Percentiles rank a stretch among this genome's conserved stretches.
Conservation (phyloP, 164 flowering plant genomes). For the Vitis rupestris region DNA sequence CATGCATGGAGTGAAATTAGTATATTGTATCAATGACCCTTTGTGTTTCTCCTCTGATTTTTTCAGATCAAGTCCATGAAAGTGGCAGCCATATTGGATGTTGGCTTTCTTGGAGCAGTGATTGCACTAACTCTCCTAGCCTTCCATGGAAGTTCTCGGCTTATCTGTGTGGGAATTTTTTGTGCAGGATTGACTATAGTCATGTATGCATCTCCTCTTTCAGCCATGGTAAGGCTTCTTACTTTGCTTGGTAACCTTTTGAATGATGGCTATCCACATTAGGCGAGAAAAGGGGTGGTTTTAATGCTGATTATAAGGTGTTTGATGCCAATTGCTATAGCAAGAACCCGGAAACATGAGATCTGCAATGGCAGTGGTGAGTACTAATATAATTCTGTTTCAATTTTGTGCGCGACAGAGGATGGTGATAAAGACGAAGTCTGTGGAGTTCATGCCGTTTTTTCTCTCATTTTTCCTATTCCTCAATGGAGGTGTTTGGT, state of each 20-base stretch:
- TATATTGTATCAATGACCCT: not conserved
- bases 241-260: not conserved
- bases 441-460: conserved; percentile 70
- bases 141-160: conserved; percentile 30
- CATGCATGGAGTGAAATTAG: not conserved
- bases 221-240: conserved; percentile 49
- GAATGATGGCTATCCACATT: no score
- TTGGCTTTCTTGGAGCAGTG: conserved; percentile 50
- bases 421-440: conserved; percentile 53
- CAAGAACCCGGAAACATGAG: no score
- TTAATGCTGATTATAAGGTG: no score
- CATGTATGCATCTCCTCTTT: conserved; percentile 72
- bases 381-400: no score
- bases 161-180: conserved; percentile 51
- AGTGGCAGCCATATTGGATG: conserved; percentile 38
- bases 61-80: conserved; percentile 46
- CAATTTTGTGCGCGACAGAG: conserved; percentile 27
- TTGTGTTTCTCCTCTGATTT: not conserved
- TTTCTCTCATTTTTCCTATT: conserved; percentile 53
- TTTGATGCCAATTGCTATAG: no score
- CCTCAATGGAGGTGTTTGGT: conserved; percentile 54
- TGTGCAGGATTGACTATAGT: conserved; percentile 61
- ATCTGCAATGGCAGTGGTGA: no score
- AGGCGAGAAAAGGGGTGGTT: no score
- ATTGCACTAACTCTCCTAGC: conserved; percentile 46